Evolutionary conservation across 2,329 filamentous ascomycete species (phyloP).

Genomic region (Seiridium unicorne): DNA sequence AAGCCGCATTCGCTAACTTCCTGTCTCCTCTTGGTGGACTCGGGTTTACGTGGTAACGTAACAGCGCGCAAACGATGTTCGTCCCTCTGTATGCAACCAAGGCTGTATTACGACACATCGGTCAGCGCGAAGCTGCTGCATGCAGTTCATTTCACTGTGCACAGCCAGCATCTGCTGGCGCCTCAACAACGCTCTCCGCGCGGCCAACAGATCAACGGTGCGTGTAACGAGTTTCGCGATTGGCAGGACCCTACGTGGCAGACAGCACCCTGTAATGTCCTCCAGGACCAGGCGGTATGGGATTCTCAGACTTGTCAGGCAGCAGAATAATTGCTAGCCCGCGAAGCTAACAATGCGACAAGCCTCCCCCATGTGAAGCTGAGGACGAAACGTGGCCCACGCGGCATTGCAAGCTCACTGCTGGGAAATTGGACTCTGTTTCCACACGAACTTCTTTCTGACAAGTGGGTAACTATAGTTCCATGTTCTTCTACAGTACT

Average conservation of each 20-base stretch:
- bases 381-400: slow-evolving; percentile 2
- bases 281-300: neutral
- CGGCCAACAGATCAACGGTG: neutral
- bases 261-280: neutral
- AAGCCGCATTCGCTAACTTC: neutral
- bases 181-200: neutral
- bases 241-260: neutral
- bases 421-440: slow-evolving; percentile 1
- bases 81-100: too few relatives aligned
- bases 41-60: slow-evolving; percentile 1
- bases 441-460: neutral
- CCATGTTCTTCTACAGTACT: neutral
- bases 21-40: neutral
- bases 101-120: too few relatives aligned
- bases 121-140: too few relatives aligned
- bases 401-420: neutral
- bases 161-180: too few relatives aligned
- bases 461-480: neutral
- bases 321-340: slow-evolving; percentile 4
- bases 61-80: neutral
- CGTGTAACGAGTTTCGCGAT: neutral
- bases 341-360: slow-evolving; percentile 5
- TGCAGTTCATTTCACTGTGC: too few relatives aligned
- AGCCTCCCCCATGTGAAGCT: slow-evolving; percentile 1
- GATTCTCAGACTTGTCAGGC: slow-evolving; percentile 3